Base-by-base conservation (phyloP, 2,329 filamentous ascomycete genomes). In the Pseudocercospora fijiensis region DNA sequence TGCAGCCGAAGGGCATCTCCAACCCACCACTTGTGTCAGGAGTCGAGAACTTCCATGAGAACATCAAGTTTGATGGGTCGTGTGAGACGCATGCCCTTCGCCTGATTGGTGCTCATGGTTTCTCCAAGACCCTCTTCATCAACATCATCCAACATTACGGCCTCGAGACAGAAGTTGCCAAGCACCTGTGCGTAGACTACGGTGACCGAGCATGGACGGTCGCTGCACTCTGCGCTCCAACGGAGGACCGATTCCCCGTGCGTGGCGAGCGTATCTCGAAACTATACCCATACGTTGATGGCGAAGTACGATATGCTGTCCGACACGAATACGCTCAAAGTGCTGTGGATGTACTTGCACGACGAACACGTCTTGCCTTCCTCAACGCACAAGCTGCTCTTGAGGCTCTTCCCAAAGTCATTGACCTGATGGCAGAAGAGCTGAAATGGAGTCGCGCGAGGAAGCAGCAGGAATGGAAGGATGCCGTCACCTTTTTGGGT, bases 181-280 rank as follows among this genome's bases (percentile, higher is more conserved):
- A 92, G 79, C 92, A 97, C 78, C 84, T 97, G 33, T 90, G 89
- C 13, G 86, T 90, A 74, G 90, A 91, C 62, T 98, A 97, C 75
- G 93, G 94, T 69, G 93, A 97, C 78, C 87, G 93, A 63, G 92
- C 93, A 20, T 97, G 93, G 93, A 89, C 90, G 16, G 92, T 97
- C 22, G 92, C 91, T 8, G 86, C 90, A 1, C 83, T 97, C 55
- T 94, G 90, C 71, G 82, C 85, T 16, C 88, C 90, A 0, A 96
- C 92, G 0, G 85, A 90, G 62, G 81, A 87, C 72, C 87, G 92
- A 57, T 96, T 92, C 82, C 92, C 93, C 2, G 88, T 92, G 30
- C 85, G 91, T 58, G 92, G 92, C 61, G 86, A 90, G 77, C 88
- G 91, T 66, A 89, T 97, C 67, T 89, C 90, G 2, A 78, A 85